These are phyloP conservation scores for Euphorbia celastroides DNA, from an alignment of 441 rosid genomes.

Conservation along the genomic window DNA sequence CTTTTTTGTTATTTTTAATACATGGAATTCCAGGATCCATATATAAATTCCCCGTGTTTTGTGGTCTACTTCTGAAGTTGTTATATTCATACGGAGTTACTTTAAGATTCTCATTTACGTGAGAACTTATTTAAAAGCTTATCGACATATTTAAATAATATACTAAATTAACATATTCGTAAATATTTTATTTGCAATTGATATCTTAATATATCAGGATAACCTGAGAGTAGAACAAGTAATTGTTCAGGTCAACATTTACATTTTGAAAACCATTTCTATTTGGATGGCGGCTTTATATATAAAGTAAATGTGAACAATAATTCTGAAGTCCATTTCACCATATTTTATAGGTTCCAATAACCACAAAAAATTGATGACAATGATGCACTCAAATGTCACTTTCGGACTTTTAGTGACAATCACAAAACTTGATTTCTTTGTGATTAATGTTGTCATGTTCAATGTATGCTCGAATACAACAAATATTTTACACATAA, in stretches of 20 bases:
- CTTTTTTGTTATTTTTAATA: not conserved
- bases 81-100: no score
- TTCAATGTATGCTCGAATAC: no score
- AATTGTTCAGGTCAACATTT: constrained; percentile 9
- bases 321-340: not conserved
- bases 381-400: not conserved
- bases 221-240: not conserved
- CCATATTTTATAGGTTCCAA: no score
- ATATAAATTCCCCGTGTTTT: no score
- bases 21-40: not conserved
- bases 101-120: no score
- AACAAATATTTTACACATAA: no score
- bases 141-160: no score
- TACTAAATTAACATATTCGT: no score
- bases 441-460: no score
- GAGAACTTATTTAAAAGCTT: no score
- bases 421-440: not conserved
- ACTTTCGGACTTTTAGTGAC: not conserved
- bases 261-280: not conserved
- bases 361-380: not conserved
- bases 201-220: not conserved
- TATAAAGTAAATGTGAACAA: not conserved
- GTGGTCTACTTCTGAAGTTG: no score
- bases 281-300: constrained; percentile 20
- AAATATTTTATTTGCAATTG: no score